Conservation (phyloP, 257 asterid species). For the Nicotiana undulata region DNA sequence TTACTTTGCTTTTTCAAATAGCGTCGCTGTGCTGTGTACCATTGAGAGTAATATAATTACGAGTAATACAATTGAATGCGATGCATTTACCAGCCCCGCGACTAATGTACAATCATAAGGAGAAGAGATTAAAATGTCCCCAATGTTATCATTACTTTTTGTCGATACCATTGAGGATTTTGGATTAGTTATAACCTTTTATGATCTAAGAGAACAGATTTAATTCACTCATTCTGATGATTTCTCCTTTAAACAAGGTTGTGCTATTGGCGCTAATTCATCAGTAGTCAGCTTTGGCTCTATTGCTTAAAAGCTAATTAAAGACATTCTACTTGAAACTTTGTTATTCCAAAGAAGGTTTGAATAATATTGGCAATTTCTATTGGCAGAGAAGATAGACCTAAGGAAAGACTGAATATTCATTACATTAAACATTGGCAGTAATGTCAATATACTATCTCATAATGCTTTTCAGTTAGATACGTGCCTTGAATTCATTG, state of each 20-base stretch:
- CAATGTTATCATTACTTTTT: neutral
- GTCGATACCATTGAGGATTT: neutral
- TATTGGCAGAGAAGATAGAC: neutral
- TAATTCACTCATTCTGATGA: neutral
- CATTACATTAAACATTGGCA: no score
- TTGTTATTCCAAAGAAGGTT: neutral
- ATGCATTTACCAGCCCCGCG: neutral
- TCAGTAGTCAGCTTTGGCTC: neutral
- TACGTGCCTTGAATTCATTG: neutral
- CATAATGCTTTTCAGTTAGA: neutral
- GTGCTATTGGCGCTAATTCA: neutral
- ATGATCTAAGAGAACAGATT: neutral
- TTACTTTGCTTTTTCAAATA: neutral
- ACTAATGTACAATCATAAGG: neutral
- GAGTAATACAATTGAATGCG: neutral
- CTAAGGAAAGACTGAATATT: neutral
- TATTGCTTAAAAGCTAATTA: neutral
- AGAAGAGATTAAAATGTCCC: neutral
- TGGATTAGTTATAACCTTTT: neutral
- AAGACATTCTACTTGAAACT: neutral
- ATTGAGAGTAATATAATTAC: neutral
- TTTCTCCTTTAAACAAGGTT: neutral
- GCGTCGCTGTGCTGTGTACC: neutral
- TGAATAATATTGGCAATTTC: neutral
- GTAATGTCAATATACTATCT: neutral